Evolutionary conservation across 768 basidiomycete genomes (phyloP).

Genomic region (Termitomyces sp.): DNA sequence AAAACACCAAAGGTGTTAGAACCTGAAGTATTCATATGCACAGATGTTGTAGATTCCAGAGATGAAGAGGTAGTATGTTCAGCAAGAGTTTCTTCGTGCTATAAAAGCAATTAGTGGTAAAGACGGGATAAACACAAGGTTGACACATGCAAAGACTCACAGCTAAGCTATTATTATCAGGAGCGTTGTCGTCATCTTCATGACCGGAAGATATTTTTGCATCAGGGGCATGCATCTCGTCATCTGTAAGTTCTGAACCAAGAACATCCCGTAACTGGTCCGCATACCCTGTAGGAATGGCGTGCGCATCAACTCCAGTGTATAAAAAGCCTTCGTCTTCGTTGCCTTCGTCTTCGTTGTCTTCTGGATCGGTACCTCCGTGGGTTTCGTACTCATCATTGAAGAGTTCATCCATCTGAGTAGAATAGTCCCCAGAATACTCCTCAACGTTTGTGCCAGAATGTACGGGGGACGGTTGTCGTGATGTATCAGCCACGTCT

Average conservation of each 20-base stretch:
- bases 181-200: conserved; percentile 25
- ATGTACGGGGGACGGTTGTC: conserved; percentile 21
- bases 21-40: conserved; percentile 30
- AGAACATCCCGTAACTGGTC: conserved; percentile 70
- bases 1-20: conserved; percentile 32
- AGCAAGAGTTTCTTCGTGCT: conserved; percentile 30
- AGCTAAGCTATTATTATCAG: conserved; percentile 20
- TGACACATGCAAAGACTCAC: conserved; percentile 18
- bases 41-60: conserved; percentile 30
- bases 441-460: conserved; percentile 32
- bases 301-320: conserved; percentile 57
- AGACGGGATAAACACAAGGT: not conserved
- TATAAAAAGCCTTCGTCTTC: conserved; percentile 70
- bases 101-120: conserved; percentile 10
- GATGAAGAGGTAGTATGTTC: conserved; percentile 32
- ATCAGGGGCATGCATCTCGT: conserved; percentile 34
- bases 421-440: conserved; percentile 52
- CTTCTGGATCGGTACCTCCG: conserved; percentile 25
- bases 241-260: conserved; percentile 53
- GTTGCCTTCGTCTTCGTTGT: conserved; percentile 46
- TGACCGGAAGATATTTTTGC: conserved; percentile 40
- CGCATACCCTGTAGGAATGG: conserved; percentile 47
- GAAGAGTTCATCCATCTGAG: conserved; percentile 65
- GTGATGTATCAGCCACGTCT: conserved; percentile 16
- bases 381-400: conserved; percentile 29